Conservation (phyloP, 345 rosid species). For the Linum lewisii region DNA sequence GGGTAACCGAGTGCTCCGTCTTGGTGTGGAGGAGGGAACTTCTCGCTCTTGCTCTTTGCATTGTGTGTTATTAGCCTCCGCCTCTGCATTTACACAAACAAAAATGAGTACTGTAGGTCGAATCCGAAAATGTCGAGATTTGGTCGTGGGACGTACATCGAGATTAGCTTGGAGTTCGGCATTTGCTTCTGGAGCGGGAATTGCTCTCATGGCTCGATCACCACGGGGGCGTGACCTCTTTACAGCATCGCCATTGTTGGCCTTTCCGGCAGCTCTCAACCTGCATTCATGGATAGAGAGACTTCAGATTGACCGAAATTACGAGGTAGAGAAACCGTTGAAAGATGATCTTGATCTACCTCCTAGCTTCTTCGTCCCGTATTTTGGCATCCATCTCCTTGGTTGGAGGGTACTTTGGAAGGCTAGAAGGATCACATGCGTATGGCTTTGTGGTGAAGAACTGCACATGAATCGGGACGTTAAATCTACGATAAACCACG, state of each 20-base stretch:
- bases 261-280: conserved; percentile 21
- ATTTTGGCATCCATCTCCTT: conserved; percentile 30
- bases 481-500: neutral
- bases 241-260: conserved; percentile 17
- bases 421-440: conserved; percentile 29
- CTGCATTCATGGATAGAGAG: neutral
- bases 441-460: conserved; percentile 25
- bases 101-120: conserved; percentile 1
- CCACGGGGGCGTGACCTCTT: conserved; percentile 21
- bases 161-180: conserved; percentile 29
- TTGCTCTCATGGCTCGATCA: conserved; percentile 19
- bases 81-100: conserved; percentile 25
- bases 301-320: too few relatives aligned
- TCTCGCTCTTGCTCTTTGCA: conserved; percentile 32
- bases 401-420: conserved; percentile 29
- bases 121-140: too few relatives aligned
- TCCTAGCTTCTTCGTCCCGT: conserved; percentile 28
- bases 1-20: conserved; percentile 28
- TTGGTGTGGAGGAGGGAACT: conserved; percentile 29
- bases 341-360: conserved; percentile 9
- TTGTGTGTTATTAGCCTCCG: conserved; percentile 25
- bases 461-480: conserved; percentile 17
- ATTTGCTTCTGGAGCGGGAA: conserved; percentile 23
- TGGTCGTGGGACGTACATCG: conserved; percentile 24
- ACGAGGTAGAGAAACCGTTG: neutral